A percentile compares a stretch with the other conserved stretches of the same genome.
Evolutionary conservation across 176 grass and related monocot genomes (phyloP).

Genomic region (Rhynchospora pubera): DNA sequence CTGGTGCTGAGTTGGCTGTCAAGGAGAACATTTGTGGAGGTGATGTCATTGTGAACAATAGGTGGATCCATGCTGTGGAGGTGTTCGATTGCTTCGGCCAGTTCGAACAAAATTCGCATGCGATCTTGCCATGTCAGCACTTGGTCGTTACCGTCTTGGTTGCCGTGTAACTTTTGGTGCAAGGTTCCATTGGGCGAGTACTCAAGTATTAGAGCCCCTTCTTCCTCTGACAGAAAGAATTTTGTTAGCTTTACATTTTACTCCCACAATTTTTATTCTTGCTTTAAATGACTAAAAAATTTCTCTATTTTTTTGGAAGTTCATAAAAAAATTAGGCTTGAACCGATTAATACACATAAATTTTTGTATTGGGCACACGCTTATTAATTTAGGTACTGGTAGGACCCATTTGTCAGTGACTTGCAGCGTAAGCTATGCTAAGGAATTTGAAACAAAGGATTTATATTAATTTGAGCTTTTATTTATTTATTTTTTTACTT

Average conservation of each 20-base stretch:
- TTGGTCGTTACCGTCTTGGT: neutral
- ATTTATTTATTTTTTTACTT: neutral
- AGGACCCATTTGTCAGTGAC: neutral
- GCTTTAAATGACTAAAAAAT: neutral
- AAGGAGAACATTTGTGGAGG: conserved; percentile 80
- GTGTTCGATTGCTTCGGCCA: conserved; percentile 62
- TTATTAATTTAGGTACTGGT: neutral
- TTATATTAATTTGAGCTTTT: neutral
- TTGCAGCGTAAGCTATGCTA: neutral
- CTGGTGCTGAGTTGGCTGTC: conserved; percentile 10
- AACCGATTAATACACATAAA: neutral
- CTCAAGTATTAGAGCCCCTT: conserved; percentile 70
- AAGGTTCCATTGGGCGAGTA: conserved; percentile 69
- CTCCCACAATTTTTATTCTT: neutral
- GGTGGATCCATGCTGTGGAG: conserved; percentile 42
- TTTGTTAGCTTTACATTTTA: neutral
- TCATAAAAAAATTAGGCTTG: neutral
- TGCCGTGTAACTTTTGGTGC: conserved; percentile 39
- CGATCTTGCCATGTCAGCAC: conserved; percentile 48
- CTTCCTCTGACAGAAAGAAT: conserved; percentile 41
- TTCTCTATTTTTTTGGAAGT: neutral
- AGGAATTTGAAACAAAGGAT: neutral
- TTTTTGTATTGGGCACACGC: no score
- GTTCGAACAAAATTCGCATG: conserved; percentile 56
- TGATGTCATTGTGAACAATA: conserved; percentile 77